phyloP scores from a whole-genome alignment of 169 alveolate species.

The Plasmodium ovale region DNA sequence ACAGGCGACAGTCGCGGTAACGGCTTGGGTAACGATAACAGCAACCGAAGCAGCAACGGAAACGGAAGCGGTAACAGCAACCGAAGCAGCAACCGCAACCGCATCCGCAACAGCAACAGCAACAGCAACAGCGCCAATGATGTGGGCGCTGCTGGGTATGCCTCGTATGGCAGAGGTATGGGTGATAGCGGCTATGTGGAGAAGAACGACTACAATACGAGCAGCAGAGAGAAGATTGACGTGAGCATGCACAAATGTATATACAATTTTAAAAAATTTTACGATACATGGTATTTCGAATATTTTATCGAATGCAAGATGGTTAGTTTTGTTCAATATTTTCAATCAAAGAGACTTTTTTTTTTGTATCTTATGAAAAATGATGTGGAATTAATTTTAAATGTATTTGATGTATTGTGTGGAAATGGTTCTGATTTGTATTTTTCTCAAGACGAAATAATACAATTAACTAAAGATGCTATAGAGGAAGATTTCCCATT shows the following conservation, averaged over 20 bases:
- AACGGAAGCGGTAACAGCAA: not conserved
- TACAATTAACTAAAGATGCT: constrained; percentile 25
- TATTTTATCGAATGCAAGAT: constrained; percentile 57
- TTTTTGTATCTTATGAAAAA: constrained; percentile 30
- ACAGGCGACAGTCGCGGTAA: not conserved
- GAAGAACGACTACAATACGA: not conserved
- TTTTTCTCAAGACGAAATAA: constrained; percentile 69
- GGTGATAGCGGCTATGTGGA: not conserved
- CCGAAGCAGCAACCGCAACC: not conserved
- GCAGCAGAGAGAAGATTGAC: constrained; percentile 15
- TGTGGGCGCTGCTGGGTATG: not conserved
- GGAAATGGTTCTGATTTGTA: constrained; percentile 11
- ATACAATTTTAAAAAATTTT: constrained; percentile 60
- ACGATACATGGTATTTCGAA: constrained; percentile 74
- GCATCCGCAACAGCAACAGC: not conserved
- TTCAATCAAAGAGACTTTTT: constrained; percentile 11
- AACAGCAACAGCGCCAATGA: not conserved
- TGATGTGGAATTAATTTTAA: constrained; percentile 48
- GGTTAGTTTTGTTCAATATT: constrained; percentile 27
- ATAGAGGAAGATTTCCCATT: constrained; percentile 30
- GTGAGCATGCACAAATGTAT: constrained; percentile 43
- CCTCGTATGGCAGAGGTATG: too few relatives aligned
- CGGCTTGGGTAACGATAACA: not conserved
- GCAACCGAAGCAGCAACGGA: not conserved
- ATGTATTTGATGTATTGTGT: constrained; percentile 14